Evolutionary conservation across 1,284 basidiomycete species (phyloP), one percentile per base, ranked within the genome.

Genomic region (Microbotryomycetes sp.): DNA sequence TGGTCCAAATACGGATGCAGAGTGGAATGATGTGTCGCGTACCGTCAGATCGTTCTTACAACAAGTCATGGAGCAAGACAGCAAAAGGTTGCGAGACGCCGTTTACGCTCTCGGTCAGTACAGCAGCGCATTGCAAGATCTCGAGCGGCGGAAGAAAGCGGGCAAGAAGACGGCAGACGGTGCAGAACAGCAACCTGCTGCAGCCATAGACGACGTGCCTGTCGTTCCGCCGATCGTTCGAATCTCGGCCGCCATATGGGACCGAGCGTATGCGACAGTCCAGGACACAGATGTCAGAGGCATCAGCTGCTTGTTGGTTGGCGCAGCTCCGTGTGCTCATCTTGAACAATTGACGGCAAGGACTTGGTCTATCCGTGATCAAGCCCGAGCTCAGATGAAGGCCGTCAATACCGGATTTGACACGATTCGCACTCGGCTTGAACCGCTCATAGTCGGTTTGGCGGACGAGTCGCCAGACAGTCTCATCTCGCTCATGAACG

Each of bases 201-300:
- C 9, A 9, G n/a, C n/a, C n/a, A n/a, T n/a, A n/a, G 48, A 50
- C 21, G 21, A 23, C 21, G 52, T 51, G 13, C 49, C 49, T 1
- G 5, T 31, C 0, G 31, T 47, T 2, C 56, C 61, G 0, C 72
- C 71, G 6, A 59, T 60, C 3, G 69, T 73, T 23, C 58, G 41
- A 75, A 81, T 74, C 46, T 81, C 81, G 41, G 79, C 80, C 45
- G 81, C 81, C 50, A 74, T 89, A 28, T 94, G 91, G 91, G 77
- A 76, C 52, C 81, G 80, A 64, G 76, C 83, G 2, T 91, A 87
- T 71, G 78, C 81, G 11, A 77, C 77, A 4, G 72, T 90, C 3
- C 79, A 81, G 47, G 79, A 81, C 15, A 78, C 76, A 31, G 87
- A 90, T 69, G 73, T 76, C 4, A 78, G 81, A 23, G 85, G 81